These are phyloP conservation scores for Epichloe aotearoae DNA, from an alignment of 2,329 filamentous ascomycete species.

Conservation along the genomic window DNA sequence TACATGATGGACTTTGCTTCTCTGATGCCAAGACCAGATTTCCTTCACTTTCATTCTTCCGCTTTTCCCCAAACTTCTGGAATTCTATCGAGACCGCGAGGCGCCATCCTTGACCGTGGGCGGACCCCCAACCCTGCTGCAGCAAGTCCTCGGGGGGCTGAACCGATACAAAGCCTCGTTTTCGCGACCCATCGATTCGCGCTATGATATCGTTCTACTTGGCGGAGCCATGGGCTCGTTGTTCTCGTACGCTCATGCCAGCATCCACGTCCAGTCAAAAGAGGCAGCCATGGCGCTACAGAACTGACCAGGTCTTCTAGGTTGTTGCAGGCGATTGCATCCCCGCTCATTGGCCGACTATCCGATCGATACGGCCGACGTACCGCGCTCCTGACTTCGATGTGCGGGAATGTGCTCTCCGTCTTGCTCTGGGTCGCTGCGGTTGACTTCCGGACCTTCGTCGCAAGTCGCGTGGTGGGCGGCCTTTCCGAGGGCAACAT, in stretches of 20 bases:
- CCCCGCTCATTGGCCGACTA: conserved; percentile 76
- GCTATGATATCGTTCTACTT: conserved; percentile 92
- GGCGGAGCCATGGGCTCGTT: conserved; percentile 88
- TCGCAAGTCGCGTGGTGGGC: conserved; percentile 84
- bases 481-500: conserved; percentile 95
- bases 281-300: neutral
- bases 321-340: conserved; percentile 81
- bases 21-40: conserved; percentile 42
- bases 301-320: conserved; percentile 26
- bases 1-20: neutral
- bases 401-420: conserved; percentile 84
- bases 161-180: conserved; percentile 95
- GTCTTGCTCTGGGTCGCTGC: conserved; percentile 91
- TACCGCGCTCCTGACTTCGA: conserved; percentile 76
- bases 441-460: conserved; percentile 87
- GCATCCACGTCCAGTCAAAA: neutral
- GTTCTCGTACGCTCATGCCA: conserved; percentile 45
- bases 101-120: conserved; percentile 32
- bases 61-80: conserved; percentile 85
- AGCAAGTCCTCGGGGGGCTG: conserved; percentile 67
- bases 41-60: conserved; percentile 98
- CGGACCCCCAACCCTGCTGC: conserved; percentile 55
- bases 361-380: conserved; percentile 83
- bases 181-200: conserved; percentile 80
- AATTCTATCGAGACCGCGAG: conserved; percentile 88